These are phyloP conservation scores for Liriodendron chinense DNA, from an alignment of 164 flowering plant species.

Conservation along the genomic window DNA sequence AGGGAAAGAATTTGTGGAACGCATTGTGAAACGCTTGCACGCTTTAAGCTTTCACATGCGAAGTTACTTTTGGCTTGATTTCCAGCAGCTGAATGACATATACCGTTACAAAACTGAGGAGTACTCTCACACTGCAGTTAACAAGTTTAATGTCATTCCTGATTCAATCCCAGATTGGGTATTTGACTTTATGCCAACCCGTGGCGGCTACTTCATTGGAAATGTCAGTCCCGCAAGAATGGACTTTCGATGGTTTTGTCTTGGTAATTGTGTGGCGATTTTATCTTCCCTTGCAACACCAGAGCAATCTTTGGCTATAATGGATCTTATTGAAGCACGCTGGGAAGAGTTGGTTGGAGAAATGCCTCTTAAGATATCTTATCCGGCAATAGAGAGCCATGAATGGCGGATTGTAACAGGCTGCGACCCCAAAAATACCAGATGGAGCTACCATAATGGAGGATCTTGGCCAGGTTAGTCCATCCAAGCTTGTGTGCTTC, in stretches of 20 bases:
- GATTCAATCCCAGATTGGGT: conserved; percentile 42
- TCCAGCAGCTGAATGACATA: conserved; percentile 35
- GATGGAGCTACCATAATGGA: conserved; percentile 42
- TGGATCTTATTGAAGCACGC: conserved; percentile 37
- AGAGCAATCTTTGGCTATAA: conserved; percentile 37
- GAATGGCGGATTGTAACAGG: conserved; percentile 38
- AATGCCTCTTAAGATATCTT: conserved; percentile 33
- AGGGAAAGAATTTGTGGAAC: conserved; percentile 32
- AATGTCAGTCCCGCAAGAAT: conserved; percentile 43
- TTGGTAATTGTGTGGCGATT: conserved; percentile 38
- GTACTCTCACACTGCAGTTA: conserved; percentile 38
- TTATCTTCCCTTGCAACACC: conserved; percentile 37
- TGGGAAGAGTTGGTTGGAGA: conserved; percentile 41
- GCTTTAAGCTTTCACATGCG: conserved; percentile 35
- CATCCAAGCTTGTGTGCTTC: conserved; percentile 5
- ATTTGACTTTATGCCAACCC: conserved; percentile 37
- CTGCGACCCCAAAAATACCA: conserved; percentile 39
- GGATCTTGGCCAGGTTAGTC: conserved; percentile 41
- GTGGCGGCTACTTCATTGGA: conserved; percentile 37
- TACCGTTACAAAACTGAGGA: conserved; percentile 42
- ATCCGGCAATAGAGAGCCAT: conserved; percentile 37
- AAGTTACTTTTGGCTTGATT: conserved; percentile 37
- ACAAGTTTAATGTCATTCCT: conserved; percentile 38
- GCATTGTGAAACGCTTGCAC: conserved; percentile 30
- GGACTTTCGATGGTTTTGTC: conserved; percentile 39